Evolutionary conservation across 106 monocot species (phyloP), one percentile per base, ranked within the genome.

Genomic region (Hemerocallis citrina): DNA sequence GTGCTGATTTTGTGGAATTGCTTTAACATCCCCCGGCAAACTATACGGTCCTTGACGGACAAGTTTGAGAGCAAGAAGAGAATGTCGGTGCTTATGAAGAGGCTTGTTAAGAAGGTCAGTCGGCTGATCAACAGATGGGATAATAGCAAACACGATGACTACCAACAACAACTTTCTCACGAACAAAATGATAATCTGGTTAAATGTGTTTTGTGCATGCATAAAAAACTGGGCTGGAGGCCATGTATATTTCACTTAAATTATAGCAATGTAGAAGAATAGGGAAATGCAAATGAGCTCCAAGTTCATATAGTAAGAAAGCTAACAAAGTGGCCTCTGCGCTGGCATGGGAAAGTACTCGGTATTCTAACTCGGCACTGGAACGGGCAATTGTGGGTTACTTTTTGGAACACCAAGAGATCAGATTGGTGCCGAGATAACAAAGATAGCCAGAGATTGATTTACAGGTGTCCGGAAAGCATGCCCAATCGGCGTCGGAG

Each of bases 341-440:
- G 1, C 13, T 14, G 15, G 43, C 23, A n/a, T 7, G 11, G n/a
- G 62, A 22, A 5, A 63, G 6, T 3, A 45, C 4, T 2, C 24
- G 1, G 15, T 46, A 46, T 12, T 63, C 43, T 0, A n/a, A 22
- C n/a, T 61, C 41, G 8, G 61, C 25, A 39, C 16, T 39, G 19
- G 61, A 61, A 2, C 23, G 21, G 40, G 42, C 11, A 6, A 63
- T 14, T 6, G 31, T 46, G 0, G 6, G 2, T 31, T 63, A 45
- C 24, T 63, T 63, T 14, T 46, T 43, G 0, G 42, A 23, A 29
- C 42, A 30, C 62, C 25, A 63, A 25, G 62, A 63, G 3, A 63
- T 28, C 1, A 63, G 9, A 15, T 33, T 57, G 3, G 3, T 0
- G 4, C 6, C 32, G 0, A 57, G 6, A 33, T 17, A 10, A 0